These are phyloP conservation scores for Hyaloraphidium curvatum DNA, from an alignment of 192 early-diverging fungal genomes.

Conservation along the genomic window DNA sequence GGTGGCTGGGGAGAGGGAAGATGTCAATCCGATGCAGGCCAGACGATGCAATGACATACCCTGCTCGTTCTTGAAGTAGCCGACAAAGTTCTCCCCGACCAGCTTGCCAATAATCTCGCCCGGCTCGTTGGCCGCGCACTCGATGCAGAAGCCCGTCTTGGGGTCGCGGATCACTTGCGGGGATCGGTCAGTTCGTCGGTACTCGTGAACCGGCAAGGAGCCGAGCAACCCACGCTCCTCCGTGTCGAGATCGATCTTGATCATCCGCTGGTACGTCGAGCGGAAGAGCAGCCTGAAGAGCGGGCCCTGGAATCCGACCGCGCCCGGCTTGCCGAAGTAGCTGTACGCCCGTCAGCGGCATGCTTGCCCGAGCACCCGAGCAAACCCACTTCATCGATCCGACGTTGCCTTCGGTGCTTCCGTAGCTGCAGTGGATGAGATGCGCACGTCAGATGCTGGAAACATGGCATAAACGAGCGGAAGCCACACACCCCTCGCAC, in stretches of 20 bases:
- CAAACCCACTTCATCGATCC: neutral
- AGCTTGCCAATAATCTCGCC: constrained; percentile 36
- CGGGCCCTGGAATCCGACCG: neutral
- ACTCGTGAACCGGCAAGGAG: neutral
- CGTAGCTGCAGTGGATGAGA: neutral
- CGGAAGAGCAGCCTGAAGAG: neutral
- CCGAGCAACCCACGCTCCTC: constrained; percentile 21
- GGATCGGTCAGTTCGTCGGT: neutral
- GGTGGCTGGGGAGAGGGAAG: constrained; percentile 9
- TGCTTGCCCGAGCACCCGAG: too few relatives aligned
- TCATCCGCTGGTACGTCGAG: constrained; percentile 9
- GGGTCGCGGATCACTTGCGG: neutral
- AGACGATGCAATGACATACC: neutral
- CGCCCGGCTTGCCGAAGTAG: neutral
- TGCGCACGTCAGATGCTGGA: neutral
- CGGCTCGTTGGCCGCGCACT: constrained; percentile 21
- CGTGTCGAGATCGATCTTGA: constrained; percentile 34
- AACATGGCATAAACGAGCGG: neutral
- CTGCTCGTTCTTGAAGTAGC: constrained; percentile 17
- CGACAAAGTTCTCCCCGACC: constrained; percentile 11
- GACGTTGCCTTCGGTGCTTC: neutral
- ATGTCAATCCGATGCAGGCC: neutral
- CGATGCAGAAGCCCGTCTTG: constrained; percentile 1
- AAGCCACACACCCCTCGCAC: neutral
- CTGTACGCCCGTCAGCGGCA: too few relatives aligned